A percentile compares a stretch with the other conserved stretches of the same genome.
These are phyloP conservation scores for Batrachochytrium dendrobatidis DNA, from an alignment of 371 early-diverging fungal genomes.

Conservation along the genomic window DNA sequence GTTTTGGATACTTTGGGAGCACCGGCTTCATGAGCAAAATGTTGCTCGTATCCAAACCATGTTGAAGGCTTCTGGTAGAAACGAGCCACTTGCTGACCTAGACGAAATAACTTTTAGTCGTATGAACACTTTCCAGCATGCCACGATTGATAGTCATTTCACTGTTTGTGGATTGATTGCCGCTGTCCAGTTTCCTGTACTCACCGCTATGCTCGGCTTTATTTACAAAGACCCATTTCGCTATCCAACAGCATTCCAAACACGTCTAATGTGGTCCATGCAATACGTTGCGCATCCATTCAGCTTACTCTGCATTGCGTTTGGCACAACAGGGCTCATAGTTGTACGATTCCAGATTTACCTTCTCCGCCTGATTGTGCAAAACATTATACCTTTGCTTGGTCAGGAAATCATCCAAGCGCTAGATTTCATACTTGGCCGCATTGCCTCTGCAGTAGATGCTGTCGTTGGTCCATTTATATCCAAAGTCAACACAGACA, in stretches of 20 bases:
- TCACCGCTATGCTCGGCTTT: neutral
- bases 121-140: too few species aligned
- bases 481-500: neutral
- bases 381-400: neutral
- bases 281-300: constrained; percentile 2
- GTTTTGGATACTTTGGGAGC: neutral
- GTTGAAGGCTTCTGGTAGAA: neutral
- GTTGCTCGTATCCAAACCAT: neutral
- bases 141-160: too few species aligned
- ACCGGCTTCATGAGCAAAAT: neutral
- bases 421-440: neutral
- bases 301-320: neutral
- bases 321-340: neutral
- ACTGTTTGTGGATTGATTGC: neutral
- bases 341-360: neutral
- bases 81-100: too few species aligned
- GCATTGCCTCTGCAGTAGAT: neutral
- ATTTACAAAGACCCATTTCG: neutral
- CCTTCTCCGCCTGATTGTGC: neutral
- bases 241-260: neutral
- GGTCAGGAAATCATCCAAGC: neutral
- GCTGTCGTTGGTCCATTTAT: neutral
- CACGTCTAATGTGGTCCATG: neutral
- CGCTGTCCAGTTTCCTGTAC: neutral
- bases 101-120: too few species aligned